Evolutionary conservation across 495 filamentous ascomycete genomes (phyloP).

Genomic region (Lasiosphaeria miniovina): DNA sequence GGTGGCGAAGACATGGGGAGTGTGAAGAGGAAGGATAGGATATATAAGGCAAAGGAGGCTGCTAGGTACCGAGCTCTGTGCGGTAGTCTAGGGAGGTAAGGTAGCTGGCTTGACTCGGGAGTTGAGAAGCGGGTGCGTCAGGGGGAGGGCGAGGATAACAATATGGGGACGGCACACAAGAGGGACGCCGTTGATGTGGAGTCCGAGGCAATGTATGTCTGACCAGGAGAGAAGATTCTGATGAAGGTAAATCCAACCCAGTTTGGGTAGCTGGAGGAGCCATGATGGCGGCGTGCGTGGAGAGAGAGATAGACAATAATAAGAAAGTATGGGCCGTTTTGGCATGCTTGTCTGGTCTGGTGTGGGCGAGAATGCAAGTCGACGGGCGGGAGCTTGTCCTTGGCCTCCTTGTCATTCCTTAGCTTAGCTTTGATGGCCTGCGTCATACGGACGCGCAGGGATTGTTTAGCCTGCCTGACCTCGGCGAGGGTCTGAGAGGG

Average conservation of each 20-base stretch:
- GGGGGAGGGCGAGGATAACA: neutral
- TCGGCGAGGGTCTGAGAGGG: constrained; percentile 27
- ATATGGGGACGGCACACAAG: neutral
- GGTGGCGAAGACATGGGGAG: constrained; percentile 10
- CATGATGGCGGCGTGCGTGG: constrained; percentile 20
- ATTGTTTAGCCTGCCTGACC: constrained; percentile 31
- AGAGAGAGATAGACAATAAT: constrained; percentile 24
- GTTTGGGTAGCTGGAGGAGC: constrained; percentile 25
- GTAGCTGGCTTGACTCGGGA: neutral
- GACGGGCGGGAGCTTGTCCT: constrained; percentile 30
- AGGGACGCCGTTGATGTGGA: neutral
- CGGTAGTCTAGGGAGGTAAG: neutral
- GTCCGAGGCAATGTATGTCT: neutral
- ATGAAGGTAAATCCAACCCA: constrained; percentile 26
- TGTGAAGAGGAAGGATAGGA: constrained; percentile 1
- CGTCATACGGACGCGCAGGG: constrained; percentile 37
- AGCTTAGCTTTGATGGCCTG: constrained; percentile 29
- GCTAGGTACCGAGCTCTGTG: neutral
- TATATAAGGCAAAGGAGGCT: constrained; percentile 7
- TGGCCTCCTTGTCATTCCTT: constrained; percentile 30
- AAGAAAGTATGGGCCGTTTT: constrained; percentile 28
- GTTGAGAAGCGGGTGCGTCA: neutral
- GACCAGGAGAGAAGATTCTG: constrained; percentile 10
- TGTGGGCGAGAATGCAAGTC: constrained; percentile 27
- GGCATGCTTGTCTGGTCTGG: constrained; percentile 29